Conservation (phyloP, 2,329 filamentous ascomycete species). For the Venturia pyrina region DNA sequence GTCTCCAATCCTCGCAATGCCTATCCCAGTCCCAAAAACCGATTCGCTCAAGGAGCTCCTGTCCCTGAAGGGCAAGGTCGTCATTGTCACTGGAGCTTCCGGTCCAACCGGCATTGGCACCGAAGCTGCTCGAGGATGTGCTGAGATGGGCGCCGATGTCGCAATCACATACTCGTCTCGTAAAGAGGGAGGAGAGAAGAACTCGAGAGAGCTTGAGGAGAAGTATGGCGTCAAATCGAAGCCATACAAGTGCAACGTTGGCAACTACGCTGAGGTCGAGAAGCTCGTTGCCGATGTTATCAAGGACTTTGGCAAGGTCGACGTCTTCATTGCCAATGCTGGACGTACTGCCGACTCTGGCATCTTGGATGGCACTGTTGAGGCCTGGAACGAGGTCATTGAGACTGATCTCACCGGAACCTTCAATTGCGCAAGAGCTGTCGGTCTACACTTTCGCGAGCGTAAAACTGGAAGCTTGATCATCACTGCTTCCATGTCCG, state of each 20-base stretch:
- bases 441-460: conserved; percentile 41
- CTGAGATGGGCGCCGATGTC: conserved; percentile 54
- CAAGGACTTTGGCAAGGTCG: conserved; percentile 33
- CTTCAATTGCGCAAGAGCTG: conserved; percentile 79
- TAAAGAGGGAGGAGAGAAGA: conserved; percentile 52
- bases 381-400: conserved; percentile 69
- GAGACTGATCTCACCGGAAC: conserved; percentile 80
- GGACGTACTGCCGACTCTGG: conserved; percentile 60
- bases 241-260: conserved; percentile 13
- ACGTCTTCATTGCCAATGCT: conserved; percentile 49
- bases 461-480: conserved; percentile 48
- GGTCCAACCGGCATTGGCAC: conserved; percentile 60
- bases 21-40: conserved; percentile 47
- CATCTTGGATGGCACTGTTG: conserved; percentile 57
- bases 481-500: conserved; percentile 65
- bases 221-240: conserved; percentile 12
- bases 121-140: conserved; percentile 54
- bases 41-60: conserved; percentile 47
- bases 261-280: conserved; percentile 22
- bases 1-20: conserved; percentile 35
- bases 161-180: conserved; percentile 59
- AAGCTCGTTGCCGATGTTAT: conserved; percentile 24
- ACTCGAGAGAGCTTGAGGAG: conserved; percentile 37
- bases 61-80: conserved; percentile 43
- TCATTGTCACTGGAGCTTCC: conserved; percentile 42